Base-by-base conservation (phyloP, 768 basidiomycete species). In the Termitomyces sp. region DNA sequence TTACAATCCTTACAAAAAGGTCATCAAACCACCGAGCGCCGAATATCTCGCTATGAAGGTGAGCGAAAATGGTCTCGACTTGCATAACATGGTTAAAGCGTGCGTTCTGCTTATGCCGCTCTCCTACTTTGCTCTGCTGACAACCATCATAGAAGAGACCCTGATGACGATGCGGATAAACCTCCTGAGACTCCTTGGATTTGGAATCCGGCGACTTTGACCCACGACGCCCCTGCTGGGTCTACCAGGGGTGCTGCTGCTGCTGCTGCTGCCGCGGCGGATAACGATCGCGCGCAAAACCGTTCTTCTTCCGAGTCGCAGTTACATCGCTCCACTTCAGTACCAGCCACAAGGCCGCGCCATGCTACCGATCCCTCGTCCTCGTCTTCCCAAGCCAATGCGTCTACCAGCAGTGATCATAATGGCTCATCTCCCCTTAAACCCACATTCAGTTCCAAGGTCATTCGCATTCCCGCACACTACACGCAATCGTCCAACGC, bases 381-480 rank as follows among this genome's bases (percentile, higher is more conserved):
- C 4, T 39, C 58, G 20, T 31, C 51, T 20, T 56, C 62, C 18
- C 53, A 42, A 27, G 39, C 8, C 18, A 30, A 53, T 30, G 34
- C 34, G 24, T 36, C 59, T n/a, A 51, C 37, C 30, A 47, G 59
- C 39, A 68, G 27, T 11, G 30, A 22, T 3, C 13, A 45, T 37
- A 33, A 12, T n/a, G 68, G 55, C 64, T 62, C 37, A 37, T 63
- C 45, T 24, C 55, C 54, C 60, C 80, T 89, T 18, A 81, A 84
- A 46, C 76, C 86, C 1, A 89, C 89, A 1, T 91, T 90, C 64
- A 85, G 86, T 2, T 65, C 81, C n/a, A 82, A 75, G 56, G 86
- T 89, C 68, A 75, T 90, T 34, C 85, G 89, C 50, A 88, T 84
- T 3, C 89, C 89, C 1, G 76, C 78, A 6, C 80, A 89, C 66